Conservation (phyloP, 306 rosid genomes). For the Malus asiatica region DNA sequence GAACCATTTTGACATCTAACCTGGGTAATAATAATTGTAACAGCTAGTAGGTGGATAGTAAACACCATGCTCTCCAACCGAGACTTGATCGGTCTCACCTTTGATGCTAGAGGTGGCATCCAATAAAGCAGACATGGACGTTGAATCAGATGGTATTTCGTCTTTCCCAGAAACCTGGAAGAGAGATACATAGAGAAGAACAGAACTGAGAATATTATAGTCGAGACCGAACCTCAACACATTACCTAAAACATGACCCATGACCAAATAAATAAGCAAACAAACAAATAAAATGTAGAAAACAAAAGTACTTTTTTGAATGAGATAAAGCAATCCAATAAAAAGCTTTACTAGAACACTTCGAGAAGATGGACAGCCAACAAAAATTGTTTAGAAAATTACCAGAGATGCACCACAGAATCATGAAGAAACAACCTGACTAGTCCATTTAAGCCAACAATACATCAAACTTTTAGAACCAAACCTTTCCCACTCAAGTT, state of each 20-base stretch:
- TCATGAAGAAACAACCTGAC: too few species aligned
- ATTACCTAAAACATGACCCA: background rate
- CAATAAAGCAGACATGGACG: conserved; percentile 15
- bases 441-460: background rate
- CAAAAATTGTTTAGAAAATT: too few species aligned
- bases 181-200: background rate
- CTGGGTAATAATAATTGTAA: conserved; percentile 41
- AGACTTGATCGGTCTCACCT: conserved; percentile 49
- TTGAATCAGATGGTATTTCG: conserved; percentile 28
- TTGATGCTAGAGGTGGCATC: conserved; percentile 28
- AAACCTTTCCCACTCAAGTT: background rate
- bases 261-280: background rate
- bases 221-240: too few species aligned
- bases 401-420: too few species aligned
- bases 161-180: conserved; percentile 43
- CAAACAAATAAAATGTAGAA: background rate
- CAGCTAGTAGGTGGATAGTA: conserved; percentile 32
- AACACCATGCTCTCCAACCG: conserved; percentile 39
- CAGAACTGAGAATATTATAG: background rate
- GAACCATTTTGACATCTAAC: conserved; percentile 27
- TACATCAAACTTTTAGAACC: background rate
- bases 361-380: too few species aligned
- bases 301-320: background rate
- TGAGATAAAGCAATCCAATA: background rate
- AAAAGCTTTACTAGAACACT: too few species aligned